Conservation (phyloP, 805 yeast species). For the Tetrapisispora namnaoensis region DNA sequence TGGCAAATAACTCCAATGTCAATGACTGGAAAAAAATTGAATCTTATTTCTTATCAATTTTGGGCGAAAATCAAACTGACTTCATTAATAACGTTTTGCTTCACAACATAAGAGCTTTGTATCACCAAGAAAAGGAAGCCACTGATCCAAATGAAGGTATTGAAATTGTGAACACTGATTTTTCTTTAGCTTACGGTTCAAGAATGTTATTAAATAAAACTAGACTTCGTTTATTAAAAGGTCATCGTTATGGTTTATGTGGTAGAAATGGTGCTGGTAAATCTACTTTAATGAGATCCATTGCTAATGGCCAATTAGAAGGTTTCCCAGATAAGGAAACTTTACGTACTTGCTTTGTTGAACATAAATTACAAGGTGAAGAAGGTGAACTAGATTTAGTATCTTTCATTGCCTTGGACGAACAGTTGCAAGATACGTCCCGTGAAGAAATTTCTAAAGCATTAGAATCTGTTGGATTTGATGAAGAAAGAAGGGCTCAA, state of each 20-base stretch:
- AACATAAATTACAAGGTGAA: slow-evolving; percentile 90
- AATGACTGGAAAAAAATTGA: slow-evolving; percentile 58
- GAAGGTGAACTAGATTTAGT: slow-evolving; percentile 89
- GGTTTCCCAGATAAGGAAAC: slow-evolving; percentile 90
- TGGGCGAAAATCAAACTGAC: slow-evolving; percentile 27
- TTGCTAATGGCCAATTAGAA: slow-evolving; percentile 91
- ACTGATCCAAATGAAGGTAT: slow-evolving; percentile 66
- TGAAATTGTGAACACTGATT: slow-evolving; percentile 87
- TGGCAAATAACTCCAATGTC: slow-evolving; percentile 59
- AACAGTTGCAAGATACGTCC: slow-evolving; percentile 57
- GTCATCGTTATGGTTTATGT: slow-evolving; percentile 95
- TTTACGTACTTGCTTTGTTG: slow-evolving; percentile 90
- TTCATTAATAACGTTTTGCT: slow-evolving; percentile 34
- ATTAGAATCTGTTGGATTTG: slow-evolving; percentile 78
- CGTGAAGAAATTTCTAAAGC: slow-evolving; percentile 67
- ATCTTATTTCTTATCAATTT: slow-evolving; percentile 42
- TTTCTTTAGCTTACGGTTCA: slow-evolving; percentile 94
- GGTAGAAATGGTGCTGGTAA: slow-evolving; percentile 99
- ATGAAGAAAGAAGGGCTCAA: slow-evolving; percentile 81
- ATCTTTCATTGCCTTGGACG: slow-evolving; percentile 79
- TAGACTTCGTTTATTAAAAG: slow-evolving; percentile 74
- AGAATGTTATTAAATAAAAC: slow-evolving; percentile 95
- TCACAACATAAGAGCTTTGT: slow-evolving; percentile 43
- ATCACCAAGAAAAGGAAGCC: slow-evolving; percentile 38
- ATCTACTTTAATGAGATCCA: slow-evolving; percentile 93